Base-by-base conservation (phyloP, 345 rosid genomes). In the Gossypioides kirkii region DNA sequence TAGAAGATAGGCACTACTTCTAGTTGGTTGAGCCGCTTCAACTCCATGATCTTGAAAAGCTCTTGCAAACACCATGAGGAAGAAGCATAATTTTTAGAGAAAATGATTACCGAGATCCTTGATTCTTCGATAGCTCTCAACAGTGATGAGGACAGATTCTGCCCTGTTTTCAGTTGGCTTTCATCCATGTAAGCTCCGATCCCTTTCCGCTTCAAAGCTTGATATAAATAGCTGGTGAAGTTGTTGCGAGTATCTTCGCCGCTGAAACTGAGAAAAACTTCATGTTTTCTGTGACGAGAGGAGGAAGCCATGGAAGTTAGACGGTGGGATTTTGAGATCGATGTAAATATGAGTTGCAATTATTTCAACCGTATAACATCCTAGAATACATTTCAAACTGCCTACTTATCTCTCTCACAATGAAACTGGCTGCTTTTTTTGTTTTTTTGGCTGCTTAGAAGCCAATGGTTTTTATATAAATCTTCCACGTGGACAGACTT, bases 241-340 rank as follows among this genome's bases (percentile, higher is more conserved):
- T 65, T 77, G 22, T 77, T 69, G 28, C 83, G 75, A 42, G 79
- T 77, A n/a, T 50, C 55, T 17, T 50, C 20, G 6, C 55, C 55
- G 1, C 55, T 50, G 55, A 50, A 50, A 16, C 83, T 82, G 73
- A 80, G 73, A 75, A 79, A 82, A 61, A 77, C 81, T 10, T 82
- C 83, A 49, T 73, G 79, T 20, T 62, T 77, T 78, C 71, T 69
- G 11, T 61, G 20, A 22, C 32, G 10, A 26, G 23, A 41, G 32
- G 69, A 28, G 3, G 64, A 3, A 59, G 76, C 25, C 14, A 46
- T 22, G 38, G 38, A 5, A 32, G 38, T 32, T 32, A 32, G 38
- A 32, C 38, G 7, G 7, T 32, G 38, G 38, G 7, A 32, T 32
- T 32, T 32, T 32, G 38, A 32, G 38, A 5, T 32, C 7, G 38